phyloP scores from a whole-genome alignment of 2,329 filamentous ascomycete genomes.

The Leptosphaerulina australis region DNA sequence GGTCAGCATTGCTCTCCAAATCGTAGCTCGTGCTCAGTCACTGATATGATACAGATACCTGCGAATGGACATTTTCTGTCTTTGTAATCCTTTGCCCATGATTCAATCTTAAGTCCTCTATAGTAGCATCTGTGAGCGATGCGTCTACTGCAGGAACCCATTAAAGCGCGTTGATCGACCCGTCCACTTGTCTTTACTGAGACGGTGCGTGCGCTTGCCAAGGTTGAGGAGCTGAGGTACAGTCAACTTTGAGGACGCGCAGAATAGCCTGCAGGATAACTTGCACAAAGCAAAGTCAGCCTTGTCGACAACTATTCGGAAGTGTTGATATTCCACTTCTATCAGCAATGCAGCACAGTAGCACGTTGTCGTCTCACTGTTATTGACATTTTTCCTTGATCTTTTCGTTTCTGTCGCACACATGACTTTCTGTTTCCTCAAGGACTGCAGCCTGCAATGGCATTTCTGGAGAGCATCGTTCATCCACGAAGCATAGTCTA shows the following conservation, averaged over 20 bases:
- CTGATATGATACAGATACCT: slow-evolving; percentile 1
- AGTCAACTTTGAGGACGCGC: neutral
- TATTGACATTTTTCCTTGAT: neutral
- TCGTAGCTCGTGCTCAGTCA: neutral
- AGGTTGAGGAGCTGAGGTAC: neutral
- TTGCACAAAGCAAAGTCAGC: neutral
- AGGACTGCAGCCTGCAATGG: neutral
- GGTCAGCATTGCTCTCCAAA: slow-evolving; percentile 1
- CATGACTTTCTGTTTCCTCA: neutral
- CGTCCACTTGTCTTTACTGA: neutral
- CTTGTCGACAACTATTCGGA: neutral
- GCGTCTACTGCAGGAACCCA: slow-evolving; percentile 12
- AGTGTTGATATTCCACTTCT: neutral
- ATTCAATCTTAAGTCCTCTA: neutral
- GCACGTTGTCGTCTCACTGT: neutral
- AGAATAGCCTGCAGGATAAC: neutral
- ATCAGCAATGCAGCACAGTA: neutral
- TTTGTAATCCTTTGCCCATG: neutral
- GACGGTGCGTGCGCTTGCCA: neutral
- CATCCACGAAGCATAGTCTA: slow-evolving; percentile 12
- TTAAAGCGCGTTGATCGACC: neutral
- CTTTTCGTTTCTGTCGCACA: neutral
- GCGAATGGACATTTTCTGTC: neutral
- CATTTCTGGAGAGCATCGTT: neutral
- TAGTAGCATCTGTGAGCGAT: neutral